These are phyloP conservation scores for Naegleria fowleri DNA, from an alignment of 208 protist species.

Conservation along the genomic window DNA sequence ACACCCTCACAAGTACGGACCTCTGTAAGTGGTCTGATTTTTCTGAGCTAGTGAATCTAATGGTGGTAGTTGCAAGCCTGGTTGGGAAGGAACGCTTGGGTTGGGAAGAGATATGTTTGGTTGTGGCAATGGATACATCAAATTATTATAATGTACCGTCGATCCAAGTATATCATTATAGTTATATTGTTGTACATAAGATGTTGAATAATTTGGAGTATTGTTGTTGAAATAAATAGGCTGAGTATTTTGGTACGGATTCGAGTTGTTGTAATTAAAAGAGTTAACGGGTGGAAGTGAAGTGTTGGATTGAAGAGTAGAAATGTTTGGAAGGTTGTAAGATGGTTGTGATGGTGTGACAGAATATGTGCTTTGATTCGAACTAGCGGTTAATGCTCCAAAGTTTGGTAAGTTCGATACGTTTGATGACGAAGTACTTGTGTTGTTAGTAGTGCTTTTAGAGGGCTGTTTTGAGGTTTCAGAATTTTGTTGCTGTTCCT, in stretches of 20 bases:
- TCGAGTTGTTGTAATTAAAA: background rate
- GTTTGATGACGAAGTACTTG: background rate
- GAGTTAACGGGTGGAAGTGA: background rate
- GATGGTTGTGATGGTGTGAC: background rate
- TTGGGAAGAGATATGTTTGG: background rate
- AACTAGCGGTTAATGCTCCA: background rate
- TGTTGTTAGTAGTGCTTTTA: no score
- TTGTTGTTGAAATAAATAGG: background rate
- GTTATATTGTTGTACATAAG: background rate
- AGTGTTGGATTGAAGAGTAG: background rate
- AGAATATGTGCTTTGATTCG: no score
- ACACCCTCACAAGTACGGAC: background rate
- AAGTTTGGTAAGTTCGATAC: background rate
- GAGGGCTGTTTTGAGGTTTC: background rate
- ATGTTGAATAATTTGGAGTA: background rate
- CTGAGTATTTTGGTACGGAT: background rate
- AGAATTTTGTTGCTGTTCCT: background rate
- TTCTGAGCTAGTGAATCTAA: background rate
- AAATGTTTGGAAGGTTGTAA: background rate
- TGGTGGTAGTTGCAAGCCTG: background rate
- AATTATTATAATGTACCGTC: background rate
- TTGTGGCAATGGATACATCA: background rate
- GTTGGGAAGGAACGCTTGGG: background rate
- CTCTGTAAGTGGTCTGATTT: background rate
- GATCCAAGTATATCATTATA: no score